Evolutionary conservation across 2,329 filamentous ascomycete genomes (phyloP).

Genomic region (Colletotrichum musicola): DNA sequence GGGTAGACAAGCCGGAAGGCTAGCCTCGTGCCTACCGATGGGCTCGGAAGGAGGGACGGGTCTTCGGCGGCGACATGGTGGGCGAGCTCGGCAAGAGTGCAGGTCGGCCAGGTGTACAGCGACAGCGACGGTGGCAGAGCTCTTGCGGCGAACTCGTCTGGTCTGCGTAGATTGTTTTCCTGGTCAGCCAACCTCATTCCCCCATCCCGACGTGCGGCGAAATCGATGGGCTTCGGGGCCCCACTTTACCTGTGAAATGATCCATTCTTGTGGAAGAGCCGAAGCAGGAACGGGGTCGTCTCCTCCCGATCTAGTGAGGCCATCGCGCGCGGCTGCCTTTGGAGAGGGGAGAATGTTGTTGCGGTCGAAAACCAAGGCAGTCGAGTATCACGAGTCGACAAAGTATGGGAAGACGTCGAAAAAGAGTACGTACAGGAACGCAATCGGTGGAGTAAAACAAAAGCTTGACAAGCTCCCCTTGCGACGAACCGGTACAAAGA

Average conservation of each 20-base stretch:
- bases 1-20: slow-evolving; percentile 89
- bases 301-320: slow-evolving; percentile 69
- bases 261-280: slow-evolving; percentile 83
- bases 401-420: slow-evolving; percentile 2
- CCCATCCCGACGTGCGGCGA: slow-evolving; percentile 37
- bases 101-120: slow-evolving; percentile 88
- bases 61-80: slow-evolving; percentile 75
- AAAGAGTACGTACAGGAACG: slow-evolving; percentile 21
- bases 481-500: slow-evolving; percentile 38
- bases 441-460: slow-evolving; percentile 30
- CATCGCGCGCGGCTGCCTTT: slow-evolving; percentile 9
- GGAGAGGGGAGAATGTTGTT: neutral
- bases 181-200: slow-evolving; percentile 5
- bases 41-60: slow-evolving; percentile 77
- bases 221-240: neutral
- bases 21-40: slow-evolving; percentile 85
- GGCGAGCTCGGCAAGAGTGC: slow-evolving; percentile 84
- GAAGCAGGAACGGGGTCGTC: slow-evolving; percentile 85
- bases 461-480: slow-evolving; percentile 37
- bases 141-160: slow-evolving; percentile 75
- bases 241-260: slow-evolving; percentile 75
- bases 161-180: slow-evolving; percentile 56
- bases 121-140: slow-evolving; percentile 76
- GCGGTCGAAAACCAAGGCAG: neutral
- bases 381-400: slow-evolving; percentile 5